Conservation (phyloP, 495 filamentous ascomycete species). For the Penicillium taxi region DNA sequence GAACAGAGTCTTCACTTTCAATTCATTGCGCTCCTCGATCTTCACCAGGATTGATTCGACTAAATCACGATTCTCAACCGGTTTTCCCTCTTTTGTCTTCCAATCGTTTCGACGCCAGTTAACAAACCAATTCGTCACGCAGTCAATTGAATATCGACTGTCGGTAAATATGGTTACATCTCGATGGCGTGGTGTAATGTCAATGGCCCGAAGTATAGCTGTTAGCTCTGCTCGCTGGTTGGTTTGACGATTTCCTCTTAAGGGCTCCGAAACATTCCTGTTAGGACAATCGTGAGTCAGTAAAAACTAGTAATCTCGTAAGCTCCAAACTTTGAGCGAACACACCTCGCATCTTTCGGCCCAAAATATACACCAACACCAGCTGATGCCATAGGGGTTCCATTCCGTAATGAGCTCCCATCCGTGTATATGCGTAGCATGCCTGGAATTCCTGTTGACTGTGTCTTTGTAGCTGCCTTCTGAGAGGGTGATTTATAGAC, state of each 20-base stretch:
- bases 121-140: conserved; percentile 75
- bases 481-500: conserved; percentile 50
- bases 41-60: conserved; percentile 61
- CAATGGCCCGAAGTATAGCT: conserved; percentile 74
- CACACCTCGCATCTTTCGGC: conserved; percentile 59
- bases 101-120: conserved; percentile 77
- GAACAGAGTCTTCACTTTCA: conserved; percentile 58
- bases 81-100: conserved; percentile 58
- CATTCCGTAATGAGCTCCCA: conserved; percentile 75
- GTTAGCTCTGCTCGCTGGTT: conserved; percentile 94
- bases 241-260: conserved; percentile 69
- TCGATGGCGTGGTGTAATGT: conserved; percentile 58
- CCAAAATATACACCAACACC: conserved; percentile 90
- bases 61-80: conserved; percentile 80
- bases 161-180: conserved; percentile 70
- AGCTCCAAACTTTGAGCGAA: conserved; percentile 2
- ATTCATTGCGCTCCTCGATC: conserved; percentile 59
- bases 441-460: conserved; percentile 32
- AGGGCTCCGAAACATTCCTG: conserved; percentile 79
- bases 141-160: conserved; percentile 81
- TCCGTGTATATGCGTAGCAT: conserved; percentile 80
- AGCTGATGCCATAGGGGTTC: conserved; percentile 58
- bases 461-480: conserved; percentile 38
- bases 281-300: conserved; percentile 28
- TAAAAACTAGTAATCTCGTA: too few species aligned